Percentiles rank a stretch among this genome's conserved stretches.
These are phyloP conservation scores for Tuber calosporum DNA, from an alignment of 495 filamentous ascomycete genomes.

Conservation along the genomic window DNA sequence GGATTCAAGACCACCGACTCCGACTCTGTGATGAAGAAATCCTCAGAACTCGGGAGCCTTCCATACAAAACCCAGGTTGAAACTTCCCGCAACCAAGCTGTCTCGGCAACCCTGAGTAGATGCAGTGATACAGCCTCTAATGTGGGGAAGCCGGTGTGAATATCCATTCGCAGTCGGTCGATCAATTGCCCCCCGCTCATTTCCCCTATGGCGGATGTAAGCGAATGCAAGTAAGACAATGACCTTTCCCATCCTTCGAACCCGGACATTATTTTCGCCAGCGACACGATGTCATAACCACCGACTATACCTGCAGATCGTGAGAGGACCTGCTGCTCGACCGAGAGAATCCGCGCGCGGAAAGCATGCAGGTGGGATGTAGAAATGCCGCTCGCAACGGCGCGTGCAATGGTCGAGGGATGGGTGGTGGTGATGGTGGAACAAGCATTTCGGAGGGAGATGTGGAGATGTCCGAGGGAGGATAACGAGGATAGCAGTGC, in stretches of 20 bases:
- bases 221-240: slow-evolving; percentile 78
- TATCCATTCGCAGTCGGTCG: slow-evolving; percentile 61
- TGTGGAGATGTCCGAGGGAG: slow-evolving; percentile 67
- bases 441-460: slow-evolving; percentile 57
- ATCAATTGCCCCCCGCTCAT: slow-evolving; percentile 66
- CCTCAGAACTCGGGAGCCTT: slow-evolving; percentile 59
- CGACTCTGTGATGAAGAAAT: slow-evolving; percentile 66
- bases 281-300: slow-evolving; percentile 82
- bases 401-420: slow-evolving; percentile 71
- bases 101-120: slow-evolving; percentile 70
- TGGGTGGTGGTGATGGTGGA: slow-evolving; percentile 61
- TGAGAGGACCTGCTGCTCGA: slow-evolving; percentile 66
- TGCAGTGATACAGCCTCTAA: slow-evolving; percentile 66
- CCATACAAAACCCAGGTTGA: slow-evolving; percentile 88
- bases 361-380: slow-evolving; percentile 67
- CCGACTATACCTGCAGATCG: slow-evolving; percentile 59
- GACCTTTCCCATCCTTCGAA: slow-evolving; percentile 77
- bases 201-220: slow-evolving; percentile 42
- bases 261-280: slow-evolving; percentile 73
- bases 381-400: slow-evolving; percentile 74
- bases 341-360: slow-evolving; percentile 71
- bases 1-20: slow-evolving; percentile 43
- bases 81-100: slow-evolving; percentile 81
- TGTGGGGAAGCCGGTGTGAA: slow-evolving; percentile 82
- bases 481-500: slow-evolving; percentile 70